Evolutionary conservation across 805 yeast genomes (phyloP).

Genomic region (Candida tammaniensis): DNA sequence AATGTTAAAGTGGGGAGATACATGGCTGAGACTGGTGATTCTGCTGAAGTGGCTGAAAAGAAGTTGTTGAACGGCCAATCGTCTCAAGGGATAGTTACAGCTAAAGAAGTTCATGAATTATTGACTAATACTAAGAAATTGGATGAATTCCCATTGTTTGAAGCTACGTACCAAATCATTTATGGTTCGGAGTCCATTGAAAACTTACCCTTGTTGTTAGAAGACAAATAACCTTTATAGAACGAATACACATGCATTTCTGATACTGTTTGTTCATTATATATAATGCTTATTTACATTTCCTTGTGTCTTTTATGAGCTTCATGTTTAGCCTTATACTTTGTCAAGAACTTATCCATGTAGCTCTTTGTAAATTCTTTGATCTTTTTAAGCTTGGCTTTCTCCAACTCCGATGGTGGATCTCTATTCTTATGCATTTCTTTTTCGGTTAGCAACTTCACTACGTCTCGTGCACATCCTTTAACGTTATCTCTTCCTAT

Average conservation of each 20-base stretch:
- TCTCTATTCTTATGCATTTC: constrained; percentile 50
- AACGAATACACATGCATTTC: background rate
- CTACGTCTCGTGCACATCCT: constrained; percentile 76
- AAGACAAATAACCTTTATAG: constrained; percentile 14
- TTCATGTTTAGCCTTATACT: constrained; percentile 43
- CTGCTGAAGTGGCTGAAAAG: constrained; percentile 43
- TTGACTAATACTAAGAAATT: constrained; percentile 31
- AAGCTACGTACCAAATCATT: constrained; percentile 43
- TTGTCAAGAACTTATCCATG: constrained; percentile 63
- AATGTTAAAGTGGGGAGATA: constrained; percentile 46
- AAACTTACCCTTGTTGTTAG: constrained; percentile 41
- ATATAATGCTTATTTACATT: background rate
- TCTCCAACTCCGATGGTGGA: constrained; percentile 57
- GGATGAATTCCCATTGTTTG: constrained; percentile 43
- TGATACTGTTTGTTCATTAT: background rate
- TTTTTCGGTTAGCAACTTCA: constrained; percentile 61
- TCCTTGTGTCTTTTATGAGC: background rate
- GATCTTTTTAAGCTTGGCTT: constrained; percentile 67
- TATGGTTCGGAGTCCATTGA: constrained; percentile 40
- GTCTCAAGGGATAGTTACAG: constrained; percentile 46
- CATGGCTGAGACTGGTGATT: constrained; percentile 42
- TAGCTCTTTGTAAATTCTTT: constrained; percentile 59
- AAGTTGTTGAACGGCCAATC: constrained; percentile 44
- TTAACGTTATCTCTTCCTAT: constrained; percentile 74
- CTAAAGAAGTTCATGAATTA: constrained; percentile 47